Evolutionary conservation across 257 asterid species (phyloP), one percentile per base, ranked within the genome.

Genomic region (Scutellaria galericulata): DNA sequence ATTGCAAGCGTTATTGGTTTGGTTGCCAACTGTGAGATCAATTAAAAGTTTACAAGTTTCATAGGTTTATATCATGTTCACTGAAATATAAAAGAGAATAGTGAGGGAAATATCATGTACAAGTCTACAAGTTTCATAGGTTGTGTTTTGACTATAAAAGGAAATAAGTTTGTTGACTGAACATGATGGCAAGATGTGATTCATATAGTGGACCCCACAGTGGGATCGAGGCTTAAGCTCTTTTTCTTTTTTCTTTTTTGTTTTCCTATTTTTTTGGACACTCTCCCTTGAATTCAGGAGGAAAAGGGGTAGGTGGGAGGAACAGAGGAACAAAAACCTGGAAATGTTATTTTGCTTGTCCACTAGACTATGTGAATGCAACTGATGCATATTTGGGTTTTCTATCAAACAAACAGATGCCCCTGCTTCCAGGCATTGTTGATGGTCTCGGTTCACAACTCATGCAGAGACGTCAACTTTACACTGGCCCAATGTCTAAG

Each of bases 401-500:
- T 78, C 44, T 82, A 12, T 74, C 53, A 47, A 60, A 76, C 71
- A 37, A 68, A 66, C 90, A 88, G 92, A 79, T 86, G 66, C 78
- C 90, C 13, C 37, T 81, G 82, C 81, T 87, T 73, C 85, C 86
- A 0, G 91, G 90, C 67, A 75, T 83, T 82, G 77, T 76, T 75
- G 87, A 92, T 85, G 96, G 89, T 68, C 82, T 82, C 70, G 88
- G 89, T 51, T 77, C 96, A 7, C 96, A 88, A 74, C 74, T 86
- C 66, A 42, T 84, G 88, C 92, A 86, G 78, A 83, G 96, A 56
- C 85, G 90, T 62, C 94, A 90, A 70, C 96, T 92, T 77, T 89
- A 88, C 76, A 72, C 91, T 64, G 92, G 75, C 60, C 92, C 96
- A 37, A 86, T 90, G 98, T 92, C 98, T 47, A 92, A 90, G 78